Base-by-base conservation (phyloP, 2,329 filamentous ascomycete genomes). In the Xylariomycetidae sp. region DNA sequence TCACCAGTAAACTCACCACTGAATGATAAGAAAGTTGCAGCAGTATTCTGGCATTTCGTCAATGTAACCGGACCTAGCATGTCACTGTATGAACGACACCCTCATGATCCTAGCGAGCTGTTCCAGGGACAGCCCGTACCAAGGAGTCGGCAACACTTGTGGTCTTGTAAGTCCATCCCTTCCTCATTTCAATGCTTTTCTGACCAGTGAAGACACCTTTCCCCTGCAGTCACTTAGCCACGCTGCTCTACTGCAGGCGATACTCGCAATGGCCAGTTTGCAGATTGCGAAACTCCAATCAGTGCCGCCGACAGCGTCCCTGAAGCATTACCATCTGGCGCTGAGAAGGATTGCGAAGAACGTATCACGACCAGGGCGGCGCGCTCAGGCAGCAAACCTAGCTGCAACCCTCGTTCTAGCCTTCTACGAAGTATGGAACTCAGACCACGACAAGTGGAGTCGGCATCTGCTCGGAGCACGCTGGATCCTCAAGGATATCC, bases 401-500 rank as follows among this genome's bases (percentile, higher is more conserved):
- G 90, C 89, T 6, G 88, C 89, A 2, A 88, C 86, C 0, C 67
- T 95, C 22, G 65, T 96, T 6, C 70, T 98, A 6, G 86, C 81
- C 0, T 96, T 88, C 56, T 96, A 94, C 51, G 92, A 96, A 57
- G 85, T 95, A 13, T 92, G 90, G 80, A 84, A 83, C 22, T 90
- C 88, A 15, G 90, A 98, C 46, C 90, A 96, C 50, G 79, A 83
- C 35, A 95, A 95, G 57, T 98, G 92, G 92, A 92, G 85, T 51
- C 90, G 85, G 41, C 92, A 96, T 60, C 67, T 96, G 23, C 77
- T 85, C 29, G 92, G 92, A 10, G 85, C 87, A 8, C 79, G 82
- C 25, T 82, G 89, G 42, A 70, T 96, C 19, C 71, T 96, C 17
- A 74, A 76, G 32, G 89, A 96, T 53, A 83, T 93, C 25, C 82